Conservation (phyloP, 2,329 filamentous ascomycete genomes). For the Trichoderma endophyticum region DNA sequence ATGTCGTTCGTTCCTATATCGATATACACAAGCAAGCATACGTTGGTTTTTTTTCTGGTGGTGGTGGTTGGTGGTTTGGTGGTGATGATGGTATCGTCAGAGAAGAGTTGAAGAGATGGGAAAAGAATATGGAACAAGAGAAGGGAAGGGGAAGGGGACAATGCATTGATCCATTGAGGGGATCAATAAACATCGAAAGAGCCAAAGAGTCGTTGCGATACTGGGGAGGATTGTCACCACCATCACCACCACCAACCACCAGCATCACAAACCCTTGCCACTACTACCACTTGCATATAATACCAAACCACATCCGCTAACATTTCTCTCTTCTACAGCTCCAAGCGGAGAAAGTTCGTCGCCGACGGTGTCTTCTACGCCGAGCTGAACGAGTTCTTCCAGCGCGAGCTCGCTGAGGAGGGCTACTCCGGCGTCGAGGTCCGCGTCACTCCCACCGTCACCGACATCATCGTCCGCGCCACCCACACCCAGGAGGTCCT, state of each 20-base stretch:
- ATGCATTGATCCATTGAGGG: not conserved
- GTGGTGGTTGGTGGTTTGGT: not conserved
- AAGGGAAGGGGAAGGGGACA: not conserved
- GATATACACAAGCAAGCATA: not conserved
- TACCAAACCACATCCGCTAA: not conserved
- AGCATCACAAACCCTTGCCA: not conserved
- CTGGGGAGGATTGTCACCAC: not conserved
- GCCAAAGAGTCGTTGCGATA: not conserved
- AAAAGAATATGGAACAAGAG: not conserved
- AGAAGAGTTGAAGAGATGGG: not conserved
- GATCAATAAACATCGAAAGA: not conserved
- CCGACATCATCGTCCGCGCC: slow-evolving; percentile 99
- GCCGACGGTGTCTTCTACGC: slow-evolving; percentile 99
- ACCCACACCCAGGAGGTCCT: slow-evolving; percentile 99
- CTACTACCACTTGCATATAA: not conserved
- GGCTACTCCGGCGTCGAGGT: slow-evolving; percentile 99
- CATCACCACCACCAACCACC: not conserved
- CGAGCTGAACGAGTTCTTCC: slow-evolving; percentile 99
- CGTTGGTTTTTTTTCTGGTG: not conserved
- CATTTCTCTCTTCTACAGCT: slow-evolving; percentile 48
- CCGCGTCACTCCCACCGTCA: slow-evolving; percentile 98
- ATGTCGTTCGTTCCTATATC: not conserved
- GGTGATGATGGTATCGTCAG: slow-evolving; percentile 4
- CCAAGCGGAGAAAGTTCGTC: slow-evolving; percentile 92
- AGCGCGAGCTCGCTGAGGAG: slow-evolving; percentile 99